Evolutionary conservation across 345 rosid species (phyloP), one percentile per base, ranked within the genome.

Genomic region (Fremontodendron californicum): DNA sequence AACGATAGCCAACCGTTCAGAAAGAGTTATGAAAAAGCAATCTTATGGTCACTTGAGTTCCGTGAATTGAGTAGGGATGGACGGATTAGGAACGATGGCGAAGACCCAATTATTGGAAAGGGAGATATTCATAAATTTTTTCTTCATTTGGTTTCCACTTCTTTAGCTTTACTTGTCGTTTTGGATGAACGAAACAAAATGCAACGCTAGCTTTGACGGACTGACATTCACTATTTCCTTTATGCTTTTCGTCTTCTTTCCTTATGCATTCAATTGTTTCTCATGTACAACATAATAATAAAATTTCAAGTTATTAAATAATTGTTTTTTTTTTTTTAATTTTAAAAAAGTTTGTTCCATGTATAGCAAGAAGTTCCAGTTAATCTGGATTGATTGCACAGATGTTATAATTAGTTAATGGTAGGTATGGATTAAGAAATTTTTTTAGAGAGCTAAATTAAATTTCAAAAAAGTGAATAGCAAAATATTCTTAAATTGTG

Each of bases 51-150:
- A n/a, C 81, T 89, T 64, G 89, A 91, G 74, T 80, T 63, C 54
- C 88, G 87, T 25, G 85, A 85, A 78, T 27, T 90, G 86, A 87
- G 90, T 78, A 80, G 79, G 52, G 99, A 95, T 82, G 97, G 90
- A 64, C 85, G 92, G 65, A 86, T 87, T 2, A 88, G 86, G 84
- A 82, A 82, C 81, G 83, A 71, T 4, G 42, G 48, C 18, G 74
- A 71, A 29, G 42, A 48, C 48, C 70, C 29, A 2, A n/a, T 65
- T n/a, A n/a, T 39, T 9, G 45, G n/a, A n/a, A n/a, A 39, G 19
- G 70, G 29, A 39, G 70, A n/a, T 13, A 39, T 39, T 65, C 3
- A 19, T 65, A 10, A 65, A 39, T 11, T 2, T n/a, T 39, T 9
- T 65, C 15, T 65, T 65, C 48, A 5, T 19, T 39, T n/a, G n/a